phyloP scores from a whole-genome alignment of 345 rosid species.

The Aquilaria yunnanensis region DNA sequence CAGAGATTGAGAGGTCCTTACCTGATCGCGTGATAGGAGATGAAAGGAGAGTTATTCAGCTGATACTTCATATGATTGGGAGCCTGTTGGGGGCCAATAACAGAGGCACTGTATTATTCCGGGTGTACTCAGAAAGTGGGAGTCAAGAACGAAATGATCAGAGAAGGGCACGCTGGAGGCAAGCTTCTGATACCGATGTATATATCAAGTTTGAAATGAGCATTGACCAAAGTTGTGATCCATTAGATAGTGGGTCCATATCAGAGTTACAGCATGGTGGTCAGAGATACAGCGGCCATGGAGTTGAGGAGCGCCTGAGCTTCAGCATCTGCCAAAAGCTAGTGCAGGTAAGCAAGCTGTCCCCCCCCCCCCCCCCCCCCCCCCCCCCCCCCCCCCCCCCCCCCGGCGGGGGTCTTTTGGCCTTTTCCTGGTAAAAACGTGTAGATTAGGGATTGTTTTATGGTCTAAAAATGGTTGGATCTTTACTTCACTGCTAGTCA shows the following conservation, averaged over 20 bases:
- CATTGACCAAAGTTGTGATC: conserved; percentile 25
- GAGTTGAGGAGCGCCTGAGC: conserved; percentile 67
- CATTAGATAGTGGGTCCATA: conserved; percentile 33
- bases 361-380: neutral
- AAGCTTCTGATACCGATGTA: conserved; percentile 54
- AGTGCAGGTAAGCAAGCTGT: conserved; percentile 53
- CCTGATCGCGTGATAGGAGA: conserved; percentile 82
- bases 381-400: neutral
- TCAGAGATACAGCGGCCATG: conserved; percentile 36
- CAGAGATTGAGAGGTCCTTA: conserved; percentile 64
- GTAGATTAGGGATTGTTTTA: no score
- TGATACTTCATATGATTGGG: conserved; percentile 87
- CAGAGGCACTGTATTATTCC: conserved; percentile 43
- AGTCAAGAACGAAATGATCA: conserved; percentile 63
- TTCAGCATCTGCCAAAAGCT: conserved; percentile 89
- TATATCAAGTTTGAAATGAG: conserved; percentile 63
- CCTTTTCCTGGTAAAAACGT: no score
- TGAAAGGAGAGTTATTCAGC: conserved; percentile 81
- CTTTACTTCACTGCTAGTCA: no score
- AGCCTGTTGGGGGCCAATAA: conserved; percentile 48
- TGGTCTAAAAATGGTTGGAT: no score
- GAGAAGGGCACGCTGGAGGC: conserved; percentile 75
- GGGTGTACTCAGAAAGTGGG: conserved; percentile 49
- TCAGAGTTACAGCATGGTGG: conserved; percentile 39
- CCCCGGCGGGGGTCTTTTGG: no score